Percentiles rank a stretch among this genome's conserved stretches.
Evolutionary conservation across 2,329 filamentous ascomycete genomes (phyloP).

Genomic region (Sphaerulina populicola): DNA sequence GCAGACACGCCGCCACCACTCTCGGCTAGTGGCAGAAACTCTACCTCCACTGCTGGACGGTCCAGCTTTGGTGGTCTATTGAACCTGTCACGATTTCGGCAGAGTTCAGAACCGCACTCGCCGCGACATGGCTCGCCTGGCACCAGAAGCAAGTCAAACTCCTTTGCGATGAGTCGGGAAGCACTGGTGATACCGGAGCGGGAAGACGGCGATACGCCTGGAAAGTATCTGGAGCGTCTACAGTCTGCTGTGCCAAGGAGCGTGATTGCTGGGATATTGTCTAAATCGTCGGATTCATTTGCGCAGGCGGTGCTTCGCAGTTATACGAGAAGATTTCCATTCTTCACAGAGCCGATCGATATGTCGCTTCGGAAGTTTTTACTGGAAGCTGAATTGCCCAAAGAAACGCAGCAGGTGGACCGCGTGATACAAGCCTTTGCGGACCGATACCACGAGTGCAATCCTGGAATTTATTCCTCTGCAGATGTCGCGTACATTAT

Average conservation of each 20-base stretch:
- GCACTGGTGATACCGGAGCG: slow-evolving; percentile 63
- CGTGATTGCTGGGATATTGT: slow-evolving; percentile 74
- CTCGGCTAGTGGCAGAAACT: slow-evolving; percentile 55
- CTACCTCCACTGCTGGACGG: slow-evolving; percentile 73
- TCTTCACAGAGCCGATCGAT: slow-evolving; percentile 95
- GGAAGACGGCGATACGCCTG: slow-evolving; percentile 79
- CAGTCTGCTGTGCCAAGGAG: slow-evolving; percentile 73
- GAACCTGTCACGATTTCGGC: slow-evolving; percentile 65
- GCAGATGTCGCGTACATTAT: slow-evolving; percentile 97
- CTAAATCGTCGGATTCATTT: slow-evolving; percentile 79
- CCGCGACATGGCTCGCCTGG: slow-evolving; percentile 63
- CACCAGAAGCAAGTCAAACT: slow-evolving; percentile 72
- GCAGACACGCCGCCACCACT: slow-evolving; percentile 57
- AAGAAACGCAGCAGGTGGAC: slow-evolving; percentile 97
- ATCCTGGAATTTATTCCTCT: slow-evolving; percentile 84
- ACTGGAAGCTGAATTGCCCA: slow-evolving; percentile 92
- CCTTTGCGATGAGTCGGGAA: slow-evolving; percentile 67
- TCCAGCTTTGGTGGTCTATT: slow-evolving; percentile 91
- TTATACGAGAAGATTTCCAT: slow-evolving; percentile 90
- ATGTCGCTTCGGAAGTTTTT: slow-evolving; percentile 93
- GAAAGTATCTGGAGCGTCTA: slow-evolving; percentile 75
- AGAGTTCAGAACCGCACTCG: slow-evolving; percentile 65
- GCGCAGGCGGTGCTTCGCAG: slow-evolving; percentile 75
- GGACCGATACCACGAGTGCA: slow-evolving; percentile 95
- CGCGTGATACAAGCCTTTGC: slow-evolving; percentile 88